Evolutionary conservation across 257 asterid genomes (phyloP).

Genomic region (Jaltomata sinuosa): DNA sequence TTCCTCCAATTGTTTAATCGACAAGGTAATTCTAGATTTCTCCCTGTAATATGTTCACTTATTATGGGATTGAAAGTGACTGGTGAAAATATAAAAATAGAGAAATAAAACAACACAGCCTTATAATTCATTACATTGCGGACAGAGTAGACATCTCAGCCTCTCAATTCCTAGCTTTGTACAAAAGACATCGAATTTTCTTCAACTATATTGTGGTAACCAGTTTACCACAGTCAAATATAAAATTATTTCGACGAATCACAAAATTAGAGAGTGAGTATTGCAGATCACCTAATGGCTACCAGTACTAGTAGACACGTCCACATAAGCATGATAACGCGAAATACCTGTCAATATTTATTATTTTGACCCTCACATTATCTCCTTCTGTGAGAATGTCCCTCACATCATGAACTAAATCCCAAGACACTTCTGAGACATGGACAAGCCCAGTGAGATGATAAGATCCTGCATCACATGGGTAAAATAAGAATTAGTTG

Average conservation of each 20-base stretch:
- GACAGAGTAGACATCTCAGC: not conserved
- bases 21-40: slow-evolving; percentile 66
- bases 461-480: slow-evolving; percentile 43
- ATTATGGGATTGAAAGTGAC: not conserved
- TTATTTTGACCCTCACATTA: slow-evolving; percentile 64
- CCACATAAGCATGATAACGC: not conserved
- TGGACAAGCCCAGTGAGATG: slow-evolving; percentile 90
- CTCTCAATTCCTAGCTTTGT: not conserved
- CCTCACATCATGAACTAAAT: slow-evolving; percentile 80
- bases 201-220: not conserved
- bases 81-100: not conserved
- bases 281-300: too few species aligned
- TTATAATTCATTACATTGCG: not conserved
- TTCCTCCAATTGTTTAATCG: slow-evolving; percentile 88
- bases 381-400: slow-evolving; percentile 78
- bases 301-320: not conserved
- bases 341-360: slow-evolving; percentile 64
- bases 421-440: slow-evolving; percentile 98
- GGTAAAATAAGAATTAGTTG: not conserved
- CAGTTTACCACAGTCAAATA: not conserved
- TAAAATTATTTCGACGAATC: not conserved
- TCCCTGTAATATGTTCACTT: slow-evolving; percentile 1
- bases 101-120: not conserved
- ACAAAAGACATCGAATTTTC: not conserved
- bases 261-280: not conserved